Evolutionary conservation across 306 rosid species (phyloP).

Genomic region (Sesbania bispinosa): DNA sequence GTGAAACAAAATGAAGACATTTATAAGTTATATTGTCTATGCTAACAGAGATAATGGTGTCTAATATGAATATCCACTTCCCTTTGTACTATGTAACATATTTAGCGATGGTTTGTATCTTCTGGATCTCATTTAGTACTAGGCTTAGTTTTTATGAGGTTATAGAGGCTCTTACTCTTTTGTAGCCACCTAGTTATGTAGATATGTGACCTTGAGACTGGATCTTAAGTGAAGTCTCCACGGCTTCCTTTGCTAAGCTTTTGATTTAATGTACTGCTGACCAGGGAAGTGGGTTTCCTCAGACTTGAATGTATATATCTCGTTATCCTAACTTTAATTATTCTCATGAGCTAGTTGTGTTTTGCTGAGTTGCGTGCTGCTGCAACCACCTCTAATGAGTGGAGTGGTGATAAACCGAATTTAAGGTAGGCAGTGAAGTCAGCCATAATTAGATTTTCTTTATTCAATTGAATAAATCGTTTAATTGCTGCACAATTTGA

Average conservation of each 20-base stretch:
- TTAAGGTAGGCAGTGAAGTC: background rate
- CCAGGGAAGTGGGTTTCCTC: conserved; percentile 47
- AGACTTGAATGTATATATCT: conserved; percentile 34
- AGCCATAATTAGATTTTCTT: background rate
- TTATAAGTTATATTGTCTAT: conserved; percentile 30
- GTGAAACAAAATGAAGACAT: background rate
- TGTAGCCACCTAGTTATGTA: conserved; percentile 54
- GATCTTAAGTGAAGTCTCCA: conserved; percentile 31
- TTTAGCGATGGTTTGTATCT: conserved; percentile 34
- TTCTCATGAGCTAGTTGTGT: background rate
- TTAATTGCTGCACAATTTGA: background rate
- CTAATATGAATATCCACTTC: conserved; percentile 39
- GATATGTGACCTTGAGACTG: conserved; percentile 46
- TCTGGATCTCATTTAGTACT: conserved; percentile 39
- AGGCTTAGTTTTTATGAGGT: conserved; percentile 38
- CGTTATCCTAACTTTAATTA: background rate
- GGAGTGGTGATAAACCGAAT: background rate
- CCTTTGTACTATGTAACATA: conserved; percentile 50
- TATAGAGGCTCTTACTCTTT: conserved; percentile 47
- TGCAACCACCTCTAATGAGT: background rate
- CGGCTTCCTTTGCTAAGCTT: conserved; percentile 37
- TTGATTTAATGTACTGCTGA: conserved; percentile 45
- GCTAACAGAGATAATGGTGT: conserved; percentile 58
- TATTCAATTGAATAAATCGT: background rate
- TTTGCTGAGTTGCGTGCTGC: background rate